A percentile compares a stretch with the other conserved stretches of the same genome.
phyloP scores from a whole-genome alignment of 805 yeast species.

The Candida incommunis region DNA sequence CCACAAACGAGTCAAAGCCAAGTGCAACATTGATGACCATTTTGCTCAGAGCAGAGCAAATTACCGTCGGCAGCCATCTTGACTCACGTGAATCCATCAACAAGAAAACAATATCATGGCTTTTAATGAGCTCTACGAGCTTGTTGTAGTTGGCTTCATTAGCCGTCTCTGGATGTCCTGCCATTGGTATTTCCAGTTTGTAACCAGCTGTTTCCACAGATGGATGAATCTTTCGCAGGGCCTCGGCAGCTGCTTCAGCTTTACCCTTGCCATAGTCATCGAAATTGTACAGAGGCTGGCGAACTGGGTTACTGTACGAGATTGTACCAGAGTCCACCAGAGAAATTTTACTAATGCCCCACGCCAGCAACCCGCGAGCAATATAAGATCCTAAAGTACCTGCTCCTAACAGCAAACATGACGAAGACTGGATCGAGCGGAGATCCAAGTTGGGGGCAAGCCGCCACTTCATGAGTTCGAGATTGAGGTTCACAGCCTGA shows the following conservation, averaged over 20 bases:
- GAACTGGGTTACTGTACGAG: constrained; percentile 86
- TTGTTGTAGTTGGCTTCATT: constrained; percentile 40
- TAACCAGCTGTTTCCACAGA: constrained; percentile 52
- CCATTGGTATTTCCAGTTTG: constrained; percentile 79
- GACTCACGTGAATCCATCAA: constrained; percentile 92
- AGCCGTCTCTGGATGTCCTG: constrained; percentile 71
- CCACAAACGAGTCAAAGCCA: constrained; percentile 87
- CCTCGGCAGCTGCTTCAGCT: constrained; percentile 63
- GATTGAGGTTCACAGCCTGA: constrained; percentile 83
- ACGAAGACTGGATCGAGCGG: constrained; percentile 43
- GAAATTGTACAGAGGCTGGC: constrained; percentile 79
- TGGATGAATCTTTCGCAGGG: constrained; percentile 65
- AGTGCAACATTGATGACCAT: constrained; percentile 82
- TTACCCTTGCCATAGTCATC: constrained; percentile 73
- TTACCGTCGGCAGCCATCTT: constrained; percentile 91
- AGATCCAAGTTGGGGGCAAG: constrained; percentile 71
- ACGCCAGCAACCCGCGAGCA: constrained; percentile 71
- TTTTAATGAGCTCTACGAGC: constrained; percentile 38
- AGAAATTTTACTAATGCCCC: constrained; percentile 84
- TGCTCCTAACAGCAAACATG: constrained; percentile 75
- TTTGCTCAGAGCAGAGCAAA: constrained; percentile 54
- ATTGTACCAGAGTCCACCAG: constrained; percentile 84
- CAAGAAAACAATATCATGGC: constrained; percentile 66
- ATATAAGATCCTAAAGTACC: constrained; percentile 95
- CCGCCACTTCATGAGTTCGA: constrained; percentile 94